Base-by-base conservation (phyloP, 805 yeast species). In the Peterozyma xylosa region DNA sequence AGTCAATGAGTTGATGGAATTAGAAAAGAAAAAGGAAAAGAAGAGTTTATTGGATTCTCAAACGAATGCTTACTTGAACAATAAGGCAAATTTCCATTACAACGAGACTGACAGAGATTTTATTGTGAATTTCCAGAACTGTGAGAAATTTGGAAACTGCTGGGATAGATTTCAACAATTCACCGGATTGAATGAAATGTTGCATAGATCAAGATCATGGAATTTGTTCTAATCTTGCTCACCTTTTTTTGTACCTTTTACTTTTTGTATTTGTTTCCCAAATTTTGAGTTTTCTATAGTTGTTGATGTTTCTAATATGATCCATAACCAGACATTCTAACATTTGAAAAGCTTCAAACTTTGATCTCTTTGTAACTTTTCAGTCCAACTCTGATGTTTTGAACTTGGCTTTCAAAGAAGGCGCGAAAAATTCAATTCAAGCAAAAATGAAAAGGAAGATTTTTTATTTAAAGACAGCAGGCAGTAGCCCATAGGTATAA, bases 141-240 rank as follows among this genome's bases (percentile, higher is more conserved):
- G 72, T 48, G 66, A 66, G 43, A 60, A 58, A 42, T 39, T 42
- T 33, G 57, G 65, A 50, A 60, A 59, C 43, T 67, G 72, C 50
- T 66, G 67, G 68, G 66, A 64, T 43, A 60, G 68, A 45, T 66
- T 67, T 57, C 64, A 60, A 45, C 60, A 58, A 43, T 66, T 53
- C 52, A 62, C 57, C 38, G 46, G 54, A 35, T 33, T 65, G 33
- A 61, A 64, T 47, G 55, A 53, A 35, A 49, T 57, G 10, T 42
- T 65, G 32, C 70, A 64, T 46, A 58, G 53, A 37, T 51, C 50
- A 13, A 65, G 70, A 68, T 51, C 50, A 17, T 39, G 49, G 15
- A 58, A 43, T 37, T 41, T 57, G 29, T 49, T 57, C 35, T 42
- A 17, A 35, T 13, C 10, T 17, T 32, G 34, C 5, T 11, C 34